Evolutionary conservation across 2,329 filamentous ascomycete genomes (phyloP).

Genomic region (Clarireedia hainanense): DNA sequence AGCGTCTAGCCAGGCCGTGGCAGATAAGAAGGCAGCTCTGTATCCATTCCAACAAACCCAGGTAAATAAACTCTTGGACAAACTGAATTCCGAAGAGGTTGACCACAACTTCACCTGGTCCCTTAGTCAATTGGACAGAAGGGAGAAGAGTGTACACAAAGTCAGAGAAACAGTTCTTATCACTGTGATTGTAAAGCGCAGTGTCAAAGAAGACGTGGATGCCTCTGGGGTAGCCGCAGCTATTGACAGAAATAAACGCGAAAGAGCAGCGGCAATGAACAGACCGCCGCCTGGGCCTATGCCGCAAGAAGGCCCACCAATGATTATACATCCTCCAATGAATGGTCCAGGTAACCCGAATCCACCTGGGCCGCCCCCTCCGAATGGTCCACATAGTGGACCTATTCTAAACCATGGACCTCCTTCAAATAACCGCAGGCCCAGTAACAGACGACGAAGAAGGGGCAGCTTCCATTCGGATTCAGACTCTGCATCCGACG

Average conservation of each 20-base stretch:
- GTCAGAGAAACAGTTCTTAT: conserved; percentile 23
- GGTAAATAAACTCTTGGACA: conserved; percentile 24
- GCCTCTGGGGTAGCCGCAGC: conserved; percentile 14
- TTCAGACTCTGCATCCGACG: conserved; percentile 9
- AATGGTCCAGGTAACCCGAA: conserved; percentile 5
- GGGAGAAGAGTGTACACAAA: conserved; percentile 9
- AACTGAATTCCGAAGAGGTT: conserved; percentile 17
- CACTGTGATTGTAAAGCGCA: conserved; percentile 23
- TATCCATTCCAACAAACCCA: conserved; percentile 23
- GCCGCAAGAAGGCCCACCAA: conserved; percentile 5
- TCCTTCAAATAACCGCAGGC: neutral
- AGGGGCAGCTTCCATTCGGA: conserved; percentile 6
- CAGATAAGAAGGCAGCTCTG: conserved; percentile 24
- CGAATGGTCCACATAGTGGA: neutral
- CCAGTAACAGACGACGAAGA: neutral
- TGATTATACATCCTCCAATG: conserved; percentile 7
- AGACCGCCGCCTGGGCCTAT: conserved; percentile 8
- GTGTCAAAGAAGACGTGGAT: conserved; percentile 15
- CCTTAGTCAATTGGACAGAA: conserved; percentile 23
- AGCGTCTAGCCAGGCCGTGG: conserved; percentile 17
- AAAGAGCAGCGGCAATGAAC: conserved; percentile 9
- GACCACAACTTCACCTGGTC: conserved; percentile 25
- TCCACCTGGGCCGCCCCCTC: neutral
- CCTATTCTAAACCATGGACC: neutral
- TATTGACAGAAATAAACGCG: conserved; percentile 16